A percentile compares a stretch with the other conserved stretches of the same genome.
These are phyloP conservation scores for Parsonsia alboflavescens DNA, from an alignment of 257 asterid species.

Conservation along the genomic window DNA sequence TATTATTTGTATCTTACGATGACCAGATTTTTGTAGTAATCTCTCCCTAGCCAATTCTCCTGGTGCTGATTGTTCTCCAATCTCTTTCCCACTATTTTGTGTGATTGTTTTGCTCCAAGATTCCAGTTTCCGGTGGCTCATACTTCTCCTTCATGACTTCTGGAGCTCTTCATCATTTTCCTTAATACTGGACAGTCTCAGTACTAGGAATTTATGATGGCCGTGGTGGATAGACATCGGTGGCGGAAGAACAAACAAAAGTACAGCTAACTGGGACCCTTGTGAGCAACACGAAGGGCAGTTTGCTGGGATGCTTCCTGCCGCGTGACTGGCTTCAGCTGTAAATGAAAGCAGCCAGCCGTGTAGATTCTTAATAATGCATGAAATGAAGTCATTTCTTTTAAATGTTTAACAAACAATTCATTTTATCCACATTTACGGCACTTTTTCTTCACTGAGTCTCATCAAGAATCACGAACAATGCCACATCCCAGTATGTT, in stretches of 20 bases:
- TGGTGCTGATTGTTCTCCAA: neutral
- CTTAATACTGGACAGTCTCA: no score
- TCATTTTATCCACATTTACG: neutral
- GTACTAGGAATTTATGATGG: no score
- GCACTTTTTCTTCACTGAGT: neutral
- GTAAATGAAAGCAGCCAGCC: neutral
- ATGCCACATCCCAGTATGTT: neutral
- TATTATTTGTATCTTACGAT: neutral
- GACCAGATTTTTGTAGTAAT: neutral
- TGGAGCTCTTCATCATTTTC: neutral
- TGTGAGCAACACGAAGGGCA: neutral
- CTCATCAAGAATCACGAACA: neutral
- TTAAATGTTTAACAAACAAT: neutral
- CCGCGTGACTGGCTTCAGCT: neutral
- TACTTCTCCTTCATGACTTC: neutral
- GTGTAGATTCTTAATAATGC: neutral
- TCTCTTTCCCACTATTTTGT: neutral
- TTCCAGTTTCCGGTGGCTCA: no score
- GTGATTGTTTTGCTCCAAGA: neutral
- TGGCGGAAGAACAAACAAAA: neutral
- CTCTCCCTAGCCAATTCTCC: neutral
- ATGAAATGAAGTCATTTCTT: neutral
- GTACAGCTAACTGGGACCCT: neutral
- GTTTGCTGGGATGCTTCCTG: neutral
- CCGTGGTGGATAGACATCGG: neutral